Evolutionary conservation across 805 yeast species (phyloP), one percentile per base, ranked within the genome.

Genomic region (Starmerella floris): DNA sequence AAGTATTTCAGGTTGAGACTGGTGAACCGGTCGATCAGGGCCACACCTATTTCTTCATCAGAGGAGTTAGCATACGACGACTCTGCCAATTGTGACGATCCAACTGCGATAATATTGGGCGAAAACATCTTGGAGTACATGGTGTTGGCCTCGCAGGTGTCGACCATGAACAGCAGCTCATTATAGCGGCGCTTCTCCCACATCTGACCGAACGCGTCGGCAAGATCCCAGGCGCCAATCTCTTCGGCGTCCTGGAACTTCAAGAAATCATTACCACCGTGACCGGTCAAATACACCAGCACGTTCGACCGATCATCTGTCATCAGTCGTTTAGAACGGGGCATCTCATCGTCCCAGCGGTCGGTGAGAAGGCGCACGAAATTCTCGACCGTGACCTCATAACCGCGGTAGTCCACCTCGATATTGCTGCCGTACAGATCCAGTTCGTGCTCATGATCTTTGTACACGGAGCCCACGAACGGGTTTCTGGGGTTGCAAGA

Each of bases 201-300:
- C 98, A 91, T 91, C 60, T 91, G 96, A 40, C 76, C 93, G 64
- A 91, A 83, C 2, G 97, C 97, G 63, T 91, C 95, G 1, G 98
- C 97, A 48, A 91, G 73, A 62, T 91, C 99, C 64, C 83, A 79
- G 9, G 95, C 77, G 2, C 95, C 85, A 44, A 91, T 85, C 56
- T 91, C 98, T 60, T 91, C 98, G 10, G 97, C 95, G 59, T 91
- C 99, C 64, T 91, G 99, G 61, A 91, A 91, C 62, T 91, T 91
- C 55, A 91, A 71, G 61, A 91, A 91, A 61, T 91, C 97, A 56
- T 87, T 84, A 40, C 99, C 99, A 21, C 99, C 99, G 62, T 91
- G 99, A 21, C 99, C 99, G 1, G 98, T 91, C 77, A 91, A 70
- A 60, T 91, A 91, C 23, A 91, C 80, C 61, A 91, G 83, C 39